phyloP scores from a whole-genome alignment of 1,284 basidiomycete species.

The Tilletia walkeri region DNA sequence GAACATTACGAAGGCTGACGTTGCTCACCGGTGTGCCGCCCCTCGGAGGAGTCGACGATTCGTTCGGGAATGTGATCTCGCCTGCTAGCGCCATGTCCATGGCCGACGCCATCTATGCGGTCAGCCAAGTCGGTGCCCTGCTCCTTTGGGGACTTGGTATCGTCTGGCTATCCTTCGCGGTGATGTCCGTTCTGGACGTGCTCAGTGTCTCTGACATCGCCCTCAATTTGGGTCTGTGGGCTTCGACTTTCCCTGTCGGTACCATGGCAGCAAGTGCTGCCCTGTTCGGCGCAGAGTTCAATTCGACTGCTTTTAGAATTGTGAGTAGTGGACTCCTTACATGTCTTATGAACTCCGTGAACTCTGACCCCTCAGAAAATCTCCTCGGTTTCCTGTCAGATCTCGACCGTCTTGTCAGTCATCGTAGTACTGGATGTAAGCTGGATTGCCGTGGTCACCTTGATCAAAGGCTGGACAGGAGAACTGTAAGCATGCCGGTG shows the following conservation, averaged over 20 bases:
- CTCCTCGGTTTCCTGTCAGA: neutral
- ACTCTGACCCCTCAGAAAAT: slow-evolving; percentile 12
- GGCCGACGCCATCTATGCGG: slow-evolving; percentile 37
- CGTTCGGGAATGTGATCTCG: slow-evolving; percentile 17
- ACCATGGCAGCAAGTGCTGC: slow-evolving; percentile 34
- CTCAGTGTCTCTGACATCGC: slow-evolving; percentile 32
- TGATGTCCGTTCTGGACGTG: slow-evolving; percentile 44
- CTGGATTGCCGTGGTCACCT: slow-evolving; percentile 6
- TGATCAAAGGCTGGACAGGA: slow-evolving; percentile 8
- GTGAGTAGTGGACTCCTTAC: slow-evolving; percentile 21
- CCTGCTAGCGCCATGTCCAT: slow-evolving; percentile 30
- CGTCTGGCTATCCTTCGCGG: slow-evolving; percentile 58
- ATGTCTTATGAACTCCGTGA: too few relatives aligned
- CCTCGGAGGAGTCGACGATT: slow-evolving; percentile 13
- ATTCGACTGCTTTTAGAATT: slow-evolving; percentile 35
- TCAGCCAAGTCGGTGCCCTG: slow-evolving; percentile 47
- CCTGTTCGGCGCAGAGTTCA: slow-evolving; percentile 36
- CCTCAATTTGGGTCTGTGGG: slow-evolving; percentile 51
- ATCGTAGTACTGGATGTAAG: neutral
- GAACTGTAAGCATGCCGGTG: slow-evolving; percentile 4
- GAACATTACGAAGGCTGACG: slow-evolving; percentile 19
- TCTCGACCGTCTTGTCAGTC: slow-evolving; percentile 1
- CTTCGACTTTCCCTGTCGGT: slow-evolving; percentile 45
- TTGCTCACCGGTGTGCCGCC: neutral
- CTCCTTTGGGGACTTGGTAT: slow-evolving; percentile 59